Evolutionary conservation across 331 rosid genomes (phyloP), one percentile per base, ranked within the genome.

Genomic region (Malus hybrid): DNA sequence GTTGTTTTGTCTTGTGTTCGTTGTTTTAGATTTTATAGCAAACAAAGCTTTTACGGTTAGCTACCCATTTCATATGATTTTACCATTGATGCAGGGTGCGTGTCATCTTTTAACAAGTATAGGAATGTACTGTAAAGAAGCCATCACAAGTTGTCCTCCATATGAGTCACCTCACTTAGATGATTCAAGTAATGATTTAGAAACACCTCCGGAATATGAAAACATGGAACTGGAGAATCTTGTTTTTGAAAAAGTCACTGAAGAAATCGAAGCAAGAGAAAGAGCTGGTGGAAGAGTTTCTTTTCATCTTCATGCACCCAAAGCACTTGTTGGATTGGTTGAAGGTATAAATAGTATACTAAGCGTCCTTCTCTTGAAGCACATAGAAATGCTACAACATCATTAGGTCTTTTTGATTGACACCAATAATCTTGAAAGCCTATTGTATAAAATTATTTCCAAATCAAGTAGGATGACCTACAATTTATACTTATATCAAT

Each of bases 141-240:
- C 88, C 73, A 81, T 86, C 54, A 78, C 94, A 70, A 85, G 81
- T 74, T 84, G 87, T 80, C 82, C 92, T 79, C 74, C 86, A 33
- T 88, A 84, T 74, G 96, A 85, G 73, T 87, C 83, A 63, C 85
- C 90, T 14, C 85, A 85, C 65, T 82, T 91, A 74, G 93, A 90
- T 73, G 93, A 73, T 75, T 85, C 91, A 69, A 87, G 91, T 74
- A 86, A 91, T 83, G 89, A 90, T 81, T 82, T 81, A 42, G 99
- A 91, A 88, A 85, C 91, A 48, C 78, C 77, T 70, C 84, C 94
- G 39, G 96, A 88, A 76, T 86, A 92, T 80, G 96, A 90, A 82
- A 94, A 89, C 82, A 94, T 91, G 97, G 99, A 94, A 83, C 80
- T 94, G 77, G 99, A 94, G 84, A 94, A 87, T 81, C 83, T 92